Base-by-base conservation (phyloP, 306 rosid species). In the Cucurbita moschata region DNA sequence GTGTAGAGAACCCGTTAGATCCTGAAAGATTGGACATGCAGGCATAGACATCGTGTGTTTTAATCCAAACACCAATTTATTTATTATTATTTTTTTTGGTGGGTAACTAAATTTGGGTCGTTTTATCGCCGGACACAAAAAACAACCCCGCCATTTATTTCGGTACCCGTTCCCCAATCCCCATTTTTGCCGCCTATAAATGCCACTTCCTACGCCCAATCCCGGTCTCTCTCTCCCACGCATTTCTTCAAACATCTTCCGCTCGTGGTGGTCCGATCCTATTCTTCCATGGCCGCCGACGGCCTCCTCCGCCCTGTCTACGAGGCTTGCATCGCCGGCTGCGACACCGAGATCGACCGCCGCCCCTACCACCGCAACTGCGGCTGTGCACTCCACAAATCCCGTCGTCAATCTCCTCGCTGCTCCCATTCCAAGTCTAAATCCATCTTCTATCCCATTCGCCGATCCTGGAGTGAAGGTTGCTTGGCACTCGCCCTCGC, bases 321-420 rank as follows among this genome's bases (percentile, higher is more conserved):
- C 54, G 72, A 63, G 10, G 78, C 73, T 5, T 76, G 73, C 65
- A 76, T 76, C 58, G 72, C 72, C 63, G 73, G 73, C 13, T 47
- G 59, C 35, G 73, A 76, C 37, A 16, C 43, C 51, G 78, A 63
- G 12, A 52, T 76, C 78, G 54, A 76, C 64, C 78, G 78, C 43
- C 72, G 78, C 3, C 78, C 78, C 9, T 76, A 76, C 67, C 78
- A 76, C 10, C 73, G 73, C 43, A 64, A 76, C 63, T 76, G 78
- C 53, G 42, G 64, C 40, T 76, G 78, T 26, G 78, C 78, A 12
- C 78, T 76, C 38, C 78, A 76, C 10, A 40, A 63, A 14, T 63
- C 73, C 12, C 51, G 73, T 7, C 64, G 54, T 39, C 26, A 63
- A 14, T 10, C 14, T 10, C 4, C 21, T 4, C 68, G 63, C 39